phyloP scores from a whole-genome alignment of 73 alveolate species.

The Paramecium sonneborni region DNA sequence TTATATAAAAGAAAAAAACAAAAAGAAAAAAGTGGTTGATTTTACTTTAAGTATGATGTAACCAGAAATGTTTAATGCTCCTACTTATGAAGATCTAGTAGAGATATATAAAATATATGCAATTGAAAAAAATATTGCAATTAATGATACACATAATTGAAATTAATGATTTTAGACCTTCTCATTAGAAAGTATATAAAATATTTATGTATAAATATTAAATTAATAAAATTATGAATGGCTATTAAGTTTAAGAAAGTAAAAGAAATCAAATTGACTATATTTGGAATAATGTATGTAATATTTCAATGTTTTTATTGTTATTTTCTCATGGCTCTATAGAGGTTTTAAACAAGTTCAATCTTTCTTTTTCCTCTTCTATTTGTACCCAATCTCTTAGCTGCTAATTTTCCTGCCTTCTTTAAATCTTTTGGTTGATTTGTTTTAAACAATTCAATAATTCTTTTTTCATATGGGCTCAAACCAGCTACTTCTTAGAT shows the following conservation, averaged over 20 bases:
- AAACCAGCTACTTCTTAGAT: constrained; percentile 93
- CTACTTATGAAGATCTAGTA: neutral
- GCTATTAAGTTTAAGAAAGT: constrained; percentile 1
- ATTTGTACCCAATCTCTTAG: constrained; percentile 94
- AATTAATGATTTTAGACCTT: neutral
- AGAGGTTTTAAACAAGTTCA: constrained; percentile 79
- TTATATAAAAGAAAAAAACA: neutral
- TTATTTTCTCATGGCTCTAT: constrained; percentile 76
- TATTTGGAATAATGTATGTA: constrained; percentile 39
- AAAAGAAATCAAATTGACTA: constrained; percentile 37
- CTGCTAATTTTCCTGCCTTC: constrained; percentile 94
- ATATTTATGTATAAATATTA: neutral
- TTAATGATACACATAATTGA: neutral
- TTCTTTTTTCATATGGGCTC: constrained; percentile 95
- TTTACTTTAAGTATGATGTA: constrained; percentile 25
- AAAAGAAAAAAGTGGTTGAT: constrained; percentile 47
- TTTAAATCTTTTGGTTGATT: constrained; percentile 85
- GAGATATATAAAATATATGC: neutral
- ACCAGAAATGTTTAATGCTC: constrained; percentile 47
- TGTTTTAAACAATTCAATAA: constrained; percentile 90
- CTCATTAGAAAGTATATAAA: neutral
- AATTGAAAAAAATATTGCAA: neutral
- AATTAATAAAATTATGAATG: neutral
- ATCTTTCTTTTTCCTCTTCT: constrained; percentile 92
- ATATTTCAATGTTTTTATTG: constrained; percentile 53